Base-by-base conservation (phyloP, 73 alveolate species). In the Paramecium sexaurelia region DNA sequence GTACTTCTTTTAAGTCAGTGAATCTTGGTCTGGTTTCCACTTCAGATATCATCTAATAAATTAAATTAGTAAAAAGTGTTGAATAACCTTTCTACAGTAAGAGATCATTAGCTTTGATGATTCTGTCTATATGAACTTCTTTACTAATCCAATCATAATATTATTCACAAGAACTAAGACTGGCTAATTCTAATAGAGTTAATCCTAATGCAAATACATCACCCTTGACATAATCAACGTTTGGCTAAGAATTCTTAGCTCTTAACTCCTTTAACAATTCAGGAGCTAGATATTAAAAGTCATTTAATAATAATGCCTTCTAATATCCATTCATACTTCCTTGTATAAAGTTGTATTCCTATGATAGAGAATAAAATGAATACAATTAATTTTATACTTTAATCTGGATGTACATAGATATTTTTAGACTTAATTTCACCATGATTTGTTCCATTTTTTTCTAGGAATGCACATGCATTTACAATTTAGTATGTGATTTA, bases 161-260 rank as follows among this genome's bases (percentile, higher is more conserved):
- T 24, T 20, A 41, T 36, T 33, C 87, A 41, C 26, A 78, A n/a
- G 90, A 27, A 10, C 15, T 43, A 7, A 78, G 20, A 43, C 47
- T 37, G 0, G 90, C 90, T 11, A 78, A 45, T 40, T 78, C 90
- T 45, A 78, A 43, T 2, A 78, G 51, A 6, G 73, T 78, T 26
- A 78, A 20, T 41, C 90, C 90, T 20, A 78, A 17, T 7, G 75
- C 27, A 78, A 78, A 78, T 1, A 78, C 90, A 78, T 78, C 90
- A 7, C 73, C 90, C 15, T 78, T 78, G 17, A 39, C 19, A 2
- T 41, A 78, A 78, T 78, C 90, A 2, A 39, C 32, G 5, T 73
- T 73, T 13, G 57, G 55, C 1, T 7, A 33, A 5, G 87, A 33
- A 4, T 73, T 73, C 32, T 73, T 73, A 22, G 83, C 83, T 61